Base-by-base conservation (phyloP, 257 asterid species). In the Lycium barbarum region DNA sequence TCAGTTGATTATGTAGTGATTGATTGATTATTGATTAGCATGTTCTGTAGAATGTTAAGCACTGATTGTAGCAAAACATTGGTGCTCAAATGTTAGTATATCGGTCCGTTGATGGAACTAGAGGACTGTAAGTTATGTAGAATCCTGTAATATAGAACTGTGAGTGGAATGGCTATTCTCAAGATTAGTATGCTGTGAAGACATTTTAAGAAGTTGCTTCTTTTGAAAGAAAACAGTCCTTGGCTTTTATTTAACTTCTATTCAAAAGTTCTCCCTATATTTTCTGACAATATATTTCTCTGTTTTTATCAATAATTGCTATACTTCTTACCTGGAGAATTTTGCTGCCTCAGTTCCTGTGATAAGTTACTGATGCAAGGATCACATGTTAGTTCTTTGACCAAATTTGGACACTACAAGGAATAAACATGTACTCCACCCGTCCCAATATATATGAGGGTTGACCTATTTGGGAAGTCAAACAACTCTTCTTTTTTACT, bases 1-100 rank as follows among this genome's bases (percentile, higher is more conserved):
- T 20, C 81, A 20, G 81, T 74, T 74, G 81, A 20, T 22, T 12
- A 20, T 74, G 81, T 74, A 74, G 61, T 22, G 81, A 73, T 40
- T 40, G 59, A 22, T 63, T 70, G 79, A 17, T 71, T 40, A 45
- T 17, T 72, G 57, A 74, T 38, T 74, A 53, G 20, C 49, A 47
- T 49, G 43, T 20, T 51, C 81, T 49, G 12, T 74, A 11, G 81
- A 74, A 74, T 22, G 20, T 12, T 49, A 49, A 74, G 61, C 61
- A 49, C 38, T 54, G 13, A 22, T 20, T 13, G 13, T 47, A 47
- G 81, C 7, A 47, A 38, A 74, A 47, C 12, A 11, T 2, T 6
- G 43, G 20, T 51, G 40, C 43, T 74, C 81, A 47, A 45, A 49
- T 47, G 7, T 76, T 76, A 51, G 63, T 76, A 22, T 22, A 51